Percentiles rank a stretch among this genome's conserved stretches.
These are phyloP conservation scores for Penicillium taxi DNA, from an alignment of 495 filamentous ascomycete species.

Conservation along the genomic window DNA sequence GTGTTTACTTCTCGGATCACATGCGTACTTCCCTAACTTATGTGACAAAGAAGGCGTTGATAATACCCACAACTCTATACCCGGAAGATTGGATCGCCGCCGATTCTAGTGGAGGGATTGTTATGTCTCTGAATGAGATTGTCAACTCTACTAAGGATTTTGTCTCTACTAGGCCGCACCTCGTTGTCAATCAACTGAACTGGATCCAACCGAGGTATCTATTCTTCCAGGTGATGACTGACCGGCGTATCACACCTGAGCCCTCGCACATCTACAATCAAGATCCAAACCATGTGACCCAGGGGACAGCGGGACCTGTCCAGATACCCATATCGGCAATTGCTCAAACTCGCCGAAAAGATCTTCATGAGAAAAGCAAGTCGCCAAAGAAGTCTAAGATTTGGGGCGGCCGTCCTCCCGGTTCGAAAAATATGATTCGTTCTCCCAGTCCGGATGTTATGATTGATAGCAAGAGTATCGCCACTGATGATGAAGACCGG, in stretches of 20 bases:
- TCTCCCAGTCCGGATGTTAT: too few relatives aligned
- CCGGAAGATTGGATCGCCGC: too few relatives aligned
- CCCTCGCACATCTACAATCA: constrained; percentile 35
- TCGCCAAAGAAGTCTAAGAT: neutral
- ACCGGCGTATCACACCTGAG: too few relatives aligned
- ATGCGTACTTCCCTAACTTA: constrained; percentile 54
- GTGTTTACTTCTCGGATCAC: constrained; percentile 67
- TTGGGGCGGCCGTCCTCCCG: too few relatives aligned
- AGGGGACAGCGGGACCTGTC: constrained; percentile 27
- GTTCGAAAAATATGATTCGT: too few relatives aligned
- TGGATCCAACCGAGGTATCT: constrained; percentile 93
- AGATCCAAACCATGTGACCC: constrained; percentile 42
- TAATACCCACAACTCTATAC: too few relatives aligned
- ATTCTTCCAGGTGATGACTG: constrained; percentile 33
- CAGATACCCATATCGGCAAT: constrained; percentile 47
- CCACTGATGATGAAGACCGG: neutral
- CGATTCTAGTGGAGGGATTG: too few relatives aligned
- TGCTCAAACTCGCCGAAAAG: neutral
- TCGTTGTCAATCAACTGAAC: constrained; percentile 68
- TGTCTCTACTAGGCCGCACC: constrained; percentile 43
- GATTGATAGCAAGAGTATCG: neutral
- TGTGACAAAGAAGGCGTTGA: too few relatives aligned
- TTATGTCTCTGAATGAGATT: constrained; percentile 81
- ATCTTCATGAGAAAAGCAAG: neutral
- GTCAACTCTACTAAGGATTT: constrained; percentile 67